Conservation (phyloP, 2,329 filamentous ascomycete species). For the Daldinia sp. region DNA sequence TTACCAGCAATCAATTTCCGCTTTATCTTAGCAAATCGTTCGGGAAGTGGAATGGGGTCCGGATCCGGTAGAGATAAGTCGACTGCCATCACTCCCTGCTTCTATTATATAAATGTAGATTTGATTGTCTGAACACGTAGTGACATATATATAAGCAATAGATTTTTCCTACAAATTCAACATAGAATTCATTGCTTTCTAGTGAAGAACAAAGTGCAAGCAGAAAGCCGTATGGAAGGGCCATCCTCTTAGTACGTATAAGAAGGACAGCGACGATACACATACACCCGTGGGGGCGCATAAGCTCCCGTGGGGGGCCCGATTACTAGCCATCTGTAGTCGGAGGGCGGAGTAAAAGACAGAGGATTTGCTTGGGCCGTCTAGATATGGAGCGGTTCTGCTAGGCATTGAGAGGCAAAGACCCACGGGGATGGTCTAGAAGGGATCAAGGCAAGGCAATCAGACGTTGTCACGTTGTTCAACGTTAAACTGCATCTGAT, state of each 20-base stretch:
- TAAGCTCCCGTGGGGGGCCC: slow-evolving; percentile 23
- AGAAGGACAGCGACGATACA: slow-evolving; percentile 20
- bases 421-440: slow-evolving; percentile 35
- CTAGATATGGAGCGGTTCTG: slow-evolving; percentile 29
- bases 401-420: slow-evolving; percentile 7
- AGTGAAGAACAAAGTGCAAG: neutral
- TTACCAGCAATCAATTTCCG: slow-evolving; percentile 55
- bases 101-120: slow-evolving; percentile 22
- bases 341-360: slow-evolving; percentile 18
- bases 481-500: slow-evolving; percentile 25
- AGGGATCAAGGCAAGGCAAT: slow-evolving; percentile 28
- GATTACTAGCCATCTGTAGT: slow-evolving; percentile 33
- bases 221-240: slow-evolving; percentile 9
- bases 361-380: slow-evolving; percentile 30
- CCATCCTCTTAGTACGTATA: slow-evolving; percentile 26
- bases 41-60: slow-evolving; percentile 56
- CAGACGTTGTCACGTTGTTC: slow-evolving; percentile 41
- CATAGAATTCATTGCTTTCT: neutral
- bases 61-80: slow-evolving; percentile 51
- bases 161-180: neutral
- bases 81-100: slow-evolving; percentile 43
- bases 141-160: slow-evolving; percentile 2
- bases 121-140: slow-evolving; percentile 5
- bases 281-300: slow-evolving; percentile 23
- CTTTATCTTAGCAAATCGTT: slow-evolving; percentile 59